Conservation (phyloP, 768 basidiomycete genomes). For the Pholiota microspora region DNA sequence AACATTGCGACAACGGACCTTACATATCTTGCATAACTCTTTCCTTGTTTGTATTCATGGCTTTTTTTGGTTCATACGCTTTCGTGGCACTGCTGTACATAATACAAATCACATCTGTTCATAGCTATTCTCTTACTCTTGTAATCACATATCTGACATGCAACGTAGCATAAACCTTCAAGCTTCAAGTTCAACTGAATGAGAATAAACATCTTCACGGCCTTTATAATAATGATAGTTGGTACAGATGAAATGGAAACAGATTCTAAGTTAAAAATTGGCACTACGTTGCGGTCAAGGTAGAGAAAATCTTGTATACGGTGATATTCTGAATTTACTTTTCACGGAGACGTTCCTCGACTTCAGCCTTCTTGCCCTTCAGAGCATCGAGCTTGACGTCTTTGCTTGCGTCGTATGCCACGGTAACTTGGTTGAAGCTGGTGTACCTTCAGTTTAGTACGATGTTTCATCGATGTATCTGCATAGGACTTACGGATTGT, state of each 20-base stretch:
- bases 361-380: slow-evolving; percentile 59
- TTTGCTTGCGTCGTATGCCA: slow-evolving; percentile 84
- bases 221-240: too few relatives aligned
- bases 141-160: background rate
- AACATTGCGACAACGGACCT: background rate
- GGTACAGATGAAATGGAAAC: background rate
- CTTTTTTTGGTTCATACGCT: background rate
- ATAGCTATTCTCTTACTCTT: background rate
- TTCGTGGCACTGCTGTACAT: background rate
- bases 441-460: background rate
- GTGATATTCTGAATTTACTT: slow-evolving; percentile 18
- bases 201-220: too few relatives aligned
- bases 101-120: background rate
- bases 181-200: too few relatives aligned
- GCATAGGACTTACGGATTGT: slow-evolving; percentile 74
- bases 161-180: too few relatives aligned
- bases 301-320: background rate
- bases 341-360: slow-evolving; percentile 66
- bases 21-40: background rate
- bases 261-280: too few relatives aligned
- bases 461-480: background rate
- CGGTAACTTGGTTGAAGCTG: slow-evolving; percentile 82
- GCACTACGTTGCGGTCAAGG: background rate
- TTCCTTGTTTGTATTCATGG: background rate
- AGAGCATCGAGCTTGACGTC: slow-evolving; percentile 82